These are phyloP conservation scores for Elaeis oleifera DNA, from an alignment of 202 grass and related monocot genomes.

Conservation along the genomic window DNA sequence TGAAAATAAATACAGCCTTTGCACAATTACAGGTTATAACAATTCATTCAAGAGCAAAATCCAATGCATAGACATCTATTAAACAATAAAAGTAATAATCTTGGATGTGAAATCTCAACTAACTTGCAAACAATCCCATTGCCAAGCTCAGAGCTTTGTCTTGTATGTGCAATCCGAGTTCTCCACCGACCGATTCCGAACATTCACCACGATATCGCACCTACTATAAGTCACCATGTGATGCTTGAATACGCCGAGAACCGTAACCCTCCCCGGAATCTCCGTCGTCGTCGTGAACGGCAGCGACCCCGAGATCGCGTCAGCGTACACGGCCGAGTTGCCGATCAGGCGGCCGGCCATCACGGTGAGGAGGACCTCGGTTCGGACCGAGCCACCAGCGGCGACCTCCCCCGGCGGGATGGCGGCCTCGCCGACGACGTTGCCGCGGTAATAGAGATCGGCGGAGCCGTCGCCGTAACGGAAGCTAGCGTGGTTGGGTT, in stretches of 20 bases:
- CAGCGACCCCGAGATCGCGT: conserved; percentile 26
- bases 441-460: conserved; percentile 11
- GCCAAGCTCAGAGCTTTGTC: conserved; percentile 29
- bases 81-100: no score
- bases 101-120: no score
- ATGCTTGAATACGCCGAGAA: conserved; percentile 35
- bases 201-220: conserved; percentile 27
- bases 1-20: no score
- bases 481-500: conserved; percentile 25
- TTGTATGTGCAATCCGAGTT: conserved; percentile 35
- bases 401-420: conserved; percentile 18
- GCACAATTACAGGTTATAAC: no score
- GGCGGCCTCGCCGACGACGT: conserved; percentile 5
- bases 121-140: no score
- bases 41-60: no score
- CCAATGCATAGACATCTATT: no score
- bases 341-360: conserved; percentile 29
- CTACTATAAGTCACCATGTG: conserved; percentile 30
- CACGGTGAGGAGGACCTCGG: conserved; percentile 11
- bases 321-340: conserved; percentile 20
- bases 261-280: conserved; percentile 31
- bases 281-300: conserved; percentile 28
- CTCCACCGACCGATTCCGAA: conserved; percentile 26
- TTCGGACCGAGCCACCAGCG: neutral
- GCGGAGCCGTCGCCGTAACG: conserved; percentile 13